A percentile compares a stretch with the other conserved stretches of the same genome.
These are phyloP conservation scores for Bryopsis sp. DNA, from an alignment of 139 green algal genomes.

Conservation along the genomic window DNA sequence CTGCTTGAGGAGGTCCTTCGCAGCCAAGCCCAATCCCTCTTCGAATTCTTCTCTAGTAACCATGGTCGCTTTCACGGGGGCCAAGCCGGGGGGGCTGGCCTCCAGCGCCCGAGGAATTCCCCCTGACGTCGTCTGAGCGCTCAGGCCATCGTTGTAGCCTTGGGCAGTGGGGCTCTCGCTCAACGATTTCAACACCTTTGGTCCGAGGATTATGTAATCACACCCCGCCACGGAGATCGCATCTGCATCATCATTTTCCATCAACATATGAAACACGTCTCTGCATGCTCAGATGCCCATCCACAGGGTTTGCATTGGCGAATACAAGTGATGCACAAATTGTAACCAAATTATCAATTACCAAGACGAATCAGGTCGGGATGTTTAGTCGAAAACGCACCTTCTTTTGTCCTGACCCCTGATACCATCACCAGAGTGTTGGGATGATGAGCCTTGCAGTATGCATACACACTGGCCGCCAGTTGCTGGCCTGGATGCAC, in stretches of 20 bases:
- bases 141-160: slow-evolving; percentile 63
- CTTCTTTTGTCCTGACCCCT: slow-evolving; percentile 56
- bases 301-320: neutral
- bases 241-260: slow-evolving; percentile 30
- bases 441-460: slow-evolving; percentile 49
- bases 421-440: slow-evolving; percentile 71
- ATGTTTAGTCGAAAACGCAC: too few species aligned
- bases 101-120: slow-evolving; percentile 10
- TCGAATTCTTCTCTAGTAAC: slow-evolving; percentile 4
- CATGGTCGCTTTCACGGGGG: neutral
- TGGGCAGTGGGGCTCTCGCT: slow-evolving; percentile 30
- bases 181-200: slow-evolving; percentile 42
- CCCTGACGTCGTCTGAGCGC: neutral
- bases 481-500: slow-evolving; percentile 60
- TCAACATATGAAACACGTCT: neutral
- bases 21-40: slow-evolving; percentile 3
- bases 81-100: neutral
- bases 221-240: slow-evolving; percentile 59
- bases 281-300: neutral
- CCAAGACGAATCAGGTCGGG: neutral
- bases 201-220: slow-evolving; percentile 61
- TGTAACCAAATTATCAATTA: neutral
- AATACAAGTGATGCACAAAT: neutral
- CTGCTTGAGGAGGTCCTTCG: neutral
- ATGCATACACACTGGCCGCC: slow-evolving; percentile 62